Percentiles rank a stretch among this genome's conserved stretches.
phyloP scores from a whole-genome alignment of 2,329 filamentous ascomycete species.

The Hypoxylon sp. region DNA sequence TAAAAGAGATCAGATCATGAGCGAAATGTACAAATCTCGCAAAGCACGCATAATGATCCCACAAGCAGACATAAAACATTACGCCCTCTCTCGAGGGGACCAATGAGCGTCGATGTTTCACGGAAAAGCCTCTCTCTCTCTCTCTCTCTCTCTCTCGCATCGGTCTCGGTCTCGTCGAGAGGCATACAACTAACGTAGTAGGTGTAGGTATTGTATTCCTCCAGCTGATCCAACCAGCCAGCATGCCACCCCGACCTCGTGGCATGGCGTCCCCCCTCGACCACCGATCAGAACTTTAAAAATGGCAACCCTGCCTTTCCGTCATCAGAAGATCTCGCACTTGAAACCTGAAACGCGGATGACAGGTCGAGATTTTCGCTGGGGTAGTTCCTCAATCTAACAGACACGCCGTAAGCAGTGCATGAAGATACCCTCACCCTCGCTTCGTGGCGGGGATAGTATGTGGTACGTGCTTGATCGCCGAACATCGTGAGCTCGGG shows the following conservation, averaged over 20 bases:
- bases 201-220: neutral
- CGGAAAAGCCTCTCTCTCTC: constrained; percentile 6
- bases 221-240: neutral
- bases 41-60: constrained; percentile 29
- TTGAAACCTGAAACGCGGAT: constrained; percentile 33
- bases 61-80: constrained; percentile 34
- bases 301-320: constrained; percentile 10
- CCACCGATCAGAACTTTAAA: constrained; percentile 31
- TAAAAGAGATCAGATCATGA: constrained; percentile 32
- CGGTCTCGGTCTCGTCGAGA: constrained; percentile 7
- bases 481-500: constrained; percentile 3
- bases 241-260: constrained; percentile 17
- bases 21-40: constrained; percentile 14
- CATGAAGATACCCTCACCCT: constrained; percentile 17
- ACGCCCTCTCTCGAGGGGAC: constrained; percentile 7
- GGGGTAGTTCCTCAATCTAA: constrained; percentile 29
- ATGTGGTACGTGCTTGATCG: neutral
- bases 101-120: constrained; percentile 16
- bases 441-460: constrained; percentile 10
- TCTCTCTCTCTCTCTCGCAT: no score
- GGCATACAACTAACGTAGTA: constrained; percentile 5
- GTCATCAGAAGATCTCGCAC: constrained; percentile 18
- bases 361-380: constrained; percentile 24
- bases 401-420: constrained; percentile 7
- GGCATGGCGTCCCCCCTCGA: constrained; percentile 7